Evolutionary conservation across 805 yeast species (phyloP).

Genomic region (Candida glaebosa): DNA sequence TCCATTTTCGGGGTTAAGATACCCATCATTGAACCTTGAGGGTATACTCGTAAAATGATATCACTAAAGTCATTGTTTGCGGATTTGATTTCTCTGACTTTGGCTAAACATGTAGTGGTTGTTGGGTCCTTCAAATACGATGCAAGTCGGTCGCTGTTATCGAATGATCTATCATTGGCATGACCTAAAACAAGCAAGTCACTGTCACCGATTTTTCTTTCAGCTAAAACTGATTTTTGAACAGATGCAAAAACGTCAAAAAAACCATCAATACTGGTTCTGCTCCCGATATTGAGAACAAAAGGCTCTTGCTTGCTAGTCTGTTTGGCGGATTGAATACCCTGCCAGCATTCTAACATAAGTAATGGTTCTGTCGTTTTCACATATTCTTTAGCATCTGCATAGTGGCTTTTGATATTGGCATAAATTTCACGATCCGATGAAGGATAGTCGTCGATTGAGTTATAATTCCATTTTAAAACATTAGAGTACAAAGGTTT

Average conservation of each 20-base stretch:
- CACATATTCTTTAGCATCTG: conserved; percentile 61
- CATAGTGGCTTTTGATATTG: conserved; percentile 54
- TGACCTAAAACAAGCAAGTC: conserved; percentile 66
- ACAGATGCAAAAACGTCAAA: conserved; percentile 81
- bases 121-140: conserved; percentile 25
- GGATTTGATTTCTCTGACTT: conserved; percentile 67
- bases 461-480: conserved; percentile 72
- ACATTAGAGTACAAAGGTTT: conserved; percentile 69
- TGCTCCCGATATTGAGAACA: conserved; percentile 66
- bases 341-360: conserved; percentile 91
- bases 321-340: conserved; percentile 68
- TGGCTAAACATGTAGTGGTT: conserved; percentile 68
- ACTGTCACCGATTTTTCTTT: conserved; percentile 61
- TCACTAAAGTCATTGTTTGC: conserved; percentile 68
- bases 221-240: conserved; percentile 47
- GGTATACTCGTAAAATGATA: conserved; percentile 64
- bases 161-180: conserved; percentile 12
- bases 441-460: conserved; percentile 56
- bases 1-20: conserved; percentile 61
- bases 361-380: conserved; percentile 74
- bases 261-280: conserved; percentile 81
- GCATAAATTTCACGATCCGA: conserved; percentile 39
- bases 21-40: conserved; percentile 49
- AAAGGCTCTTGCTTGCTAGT: conserved; percentile 62
- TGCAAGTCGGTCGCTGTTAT: conserved; percentile 16